Base-by-base conservation (phyloP, 768 basidiomycete genomes). In the Boletus reticulatus region DNA sequence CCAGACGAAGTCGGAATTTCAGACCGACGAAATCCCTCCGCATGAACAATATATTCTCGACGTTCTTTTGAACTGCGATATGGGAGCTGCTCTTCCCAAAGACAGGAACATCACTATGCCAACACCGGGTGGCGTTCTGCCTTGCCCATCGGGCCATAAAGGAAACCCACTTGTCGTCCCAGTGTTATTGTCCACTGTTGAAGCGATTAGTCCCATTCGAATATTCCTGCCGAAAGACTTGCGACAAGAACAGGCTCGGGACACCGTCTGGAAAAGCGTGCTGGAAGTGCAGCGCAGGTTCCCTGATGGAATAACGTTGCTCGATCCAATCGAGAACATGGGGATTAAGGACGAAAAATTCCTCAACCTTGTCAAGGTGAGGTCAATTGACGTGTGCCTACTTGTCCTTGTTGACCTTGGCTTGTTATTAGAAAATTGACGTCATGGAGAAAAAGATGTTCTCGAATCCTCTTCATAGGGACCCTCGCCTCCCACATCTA, bases 321-420 rank as follows among this genome's bases (percentile, higher is more conserved):
- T 99, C 12, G 97, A 98, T 67, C 97, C 97, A 0, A 77, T 98
- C 29, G 80, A 91, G 65, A 93, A 98, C 68, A 94, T 98, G 94
- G 87, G 85, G 11, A 97, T 99, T 69, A 92, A 89, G 55, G 97
- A 98, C 62, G 90, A 92, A 36, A 93, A 90, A 62, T 99, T 99
- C 76, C 84, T 84, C 65, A 84, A 85, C 46, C 80, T 98, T 1
- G 81, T 98, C 52, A 83, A 91, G 74, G 95, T 94, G 53, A 42
- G 73, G 67, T 13, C 22, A n/a, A 11, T 11, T 24, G 4, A 11
- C 22, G 4, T 6, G 13, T 22, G 29, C 7, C 34, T 50, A 32
- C 20, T 29, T 4, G 9, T 39, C 16, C 13, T 27, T 41, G 22
- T 47, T 43, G 29, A 67, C 44, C 9, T 43, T 43, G 43, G 13